Percentiles rank a stretch among this genome's conserved stretches.
Evolutionary conservation across 2,329 filamentous ascomycete species (phyloP).

Genomic region (Colletotrichum trifolii): DNA sequence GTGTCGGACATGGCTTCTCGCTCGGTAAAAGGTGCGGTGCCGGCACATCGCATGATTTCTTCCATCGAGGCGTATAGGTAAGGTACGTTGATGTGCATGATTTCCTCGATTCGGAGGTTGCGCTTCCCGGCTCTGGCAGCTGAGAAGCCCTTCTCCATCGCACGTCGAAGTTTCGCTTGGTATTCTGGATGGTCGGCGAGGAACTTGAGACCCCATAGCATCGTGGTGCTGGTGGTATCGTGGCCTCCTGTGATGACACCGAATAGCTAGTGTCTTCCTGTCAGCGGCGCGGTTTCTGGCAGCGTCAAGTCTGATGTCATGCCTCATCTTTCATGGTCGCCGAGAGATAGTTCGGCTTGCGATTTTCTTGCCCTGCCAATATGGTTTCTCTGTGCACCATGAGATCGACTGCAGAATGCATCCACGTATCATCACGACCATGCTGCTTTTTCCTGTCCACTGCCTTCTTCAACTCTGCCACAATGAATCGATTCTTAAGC

Average conservation of each 20-base stretch:
- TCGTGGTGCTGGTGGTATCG: slow-evolving; percentile 43
- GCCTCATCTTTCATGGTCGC: slow-evolving; percentile 28
- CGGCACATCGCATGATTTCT: slow-evolving; percentile 43
- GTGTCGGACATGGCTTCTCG: slow-evolving; percentile 42
- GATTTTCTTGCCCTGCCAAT: slow-evolving; percentile 21
- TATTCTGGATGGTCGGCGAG: slow-evolving; percentile 15
- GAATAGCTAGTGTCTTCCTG: slow-evolving; percentile 35
- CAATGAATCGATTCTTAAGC: slow-evolving; percentile 10
- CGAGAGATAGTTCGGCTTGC: slow-evolving; percentile 8
- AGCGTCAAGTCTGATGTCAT: neutral
- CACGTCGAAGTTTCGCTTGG: slow-evolving; percentile 2
- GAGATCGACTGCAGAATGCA: slow-evolving; percentile 27
- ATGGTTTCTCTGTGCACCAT: slow-evolving; percentile 31
- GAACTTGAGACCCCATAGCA: slow-evolving; percentile 43
- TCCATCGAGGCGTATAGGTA: slow-evolving; percentile 45
- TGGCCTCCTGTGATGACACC: slow-evolving; percentile 45
- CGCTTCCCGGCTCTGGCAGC: slow-evolving; percentile 40
- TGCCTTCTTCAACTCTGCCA: slow-evolving; percentile 13
- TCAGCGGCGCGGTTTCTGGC: neutral
- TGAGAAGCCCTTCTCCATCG: neutral
- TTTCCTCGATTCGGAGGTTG: slow-evolving; percentile 38
- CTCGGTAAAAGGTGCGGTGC: slow-evolving; percentile 39
- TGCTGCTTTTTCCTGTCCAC: neutral
- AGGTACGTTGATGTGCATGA: slow-evolving; percentile 37
- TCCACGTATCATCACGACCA: slow-evolving; percentile 7